Evolutionary conservation across 164 flowering plant species (phyloP), one percentile per base, ranked within the genome.

Genomic region (Vitis rupestris): DNA sequence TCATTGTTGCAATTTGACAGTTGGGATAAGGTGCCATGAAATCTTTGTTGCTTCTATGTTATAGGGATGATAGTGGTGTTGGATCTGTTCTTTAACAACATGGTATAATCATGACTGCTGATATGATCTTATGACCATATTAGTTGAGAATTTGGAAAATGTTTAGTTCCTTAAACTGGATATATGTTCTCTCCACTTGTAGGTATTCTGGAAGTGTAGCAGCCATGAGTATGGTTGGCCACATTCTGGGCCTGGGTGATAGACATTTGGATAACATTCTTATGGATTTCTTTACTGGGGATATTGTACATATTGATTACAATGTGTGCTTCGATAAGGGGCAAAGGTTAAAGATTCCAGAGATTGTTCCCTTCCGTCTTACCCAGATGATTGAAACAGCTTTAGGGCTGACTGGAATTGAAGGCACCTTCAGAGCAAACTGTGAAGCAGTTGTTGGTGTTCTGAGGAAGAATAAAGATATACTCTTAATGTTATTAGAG

Each of bases 291-390:
- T 82, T 72, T 59, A 88, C 78, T 72, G 98, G 99, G 63, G 98
- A 95, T 76, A 82, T 95, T 72, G 85, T 95, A 49, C 98, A 95
- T 78, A 95, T 95, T 72, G 99, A 95, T 80, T 95, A 95, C 80
- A 95, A 95, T 82, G 87, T 95, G 64, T 92, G 97, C 76, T 95
- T 95, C 78, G 98, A 95, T 70, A 95, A 95, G 80, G 99, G 99
- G 63, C 88, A 85, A 63, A 85, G 97, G 72, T 74, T 95, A 70
- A 95, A 95, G 77, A 80, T 95, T 66, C 98, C 99, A 23, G 99
- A 95, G 84, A 95, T 95, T 74, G 99, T 95, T 63, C 99, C 99
- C 19, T 95, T 95, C 73, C 98, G 99, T 73, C 95, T 95, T 29
- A 95, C 98, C 23, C 98, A 95, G 81, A 91, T 82, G 66, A 83